Evolutionary conservation across 768 basidiomycete genomes (phyloP), one percentile per base, ranked within the genome.

Genomic region (Termitomyces sp.): DNA sequence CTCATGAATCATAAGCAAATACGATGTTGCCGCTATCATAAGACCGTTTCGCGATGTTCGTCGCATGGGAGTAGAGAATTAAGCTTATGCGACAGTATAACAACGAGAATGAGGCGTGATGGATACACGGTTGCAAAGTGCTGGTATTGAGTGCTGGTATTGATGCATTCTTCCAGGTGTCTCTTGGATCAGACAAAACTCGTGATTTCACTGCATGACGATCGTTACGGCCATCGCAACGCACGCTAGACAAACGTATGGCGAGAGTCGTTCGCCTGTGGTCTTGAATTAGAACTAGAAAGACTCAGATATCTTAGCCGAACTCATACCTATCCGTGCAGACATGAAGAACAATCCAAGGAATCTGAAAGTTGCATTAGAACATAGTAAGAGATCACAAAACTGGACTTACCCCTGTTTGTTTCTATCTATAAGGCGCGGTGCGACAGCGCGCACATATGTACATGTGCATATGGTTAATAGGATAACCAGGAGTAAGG

Each of bases 391-490:
- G 4, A 11, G 14, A 32, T 14, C 32, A 27, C 23, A 42, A 12
- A 35, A n/a, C 31, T n/a, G 34, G 5, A 66, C 82, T 62, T 64
- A 96, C 96, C 97, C 96, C 72, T 93, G 82, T 73, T 95, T 94
- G 71, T 98, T 98, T 62, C 90, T 79, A 71, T 99, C 97, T 12
- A 98, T 81, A 5, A 98, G 77, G 25, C 92, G 82, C 11, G 97
- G 97, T 3, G 92, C 87, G 16, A 95, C 87, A 0, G 92, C 87
- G 44, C 97, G 86, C 14, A 95, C 82, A 72, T 98, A 99, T 4
- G 96, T 95, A 77, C 92, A 98, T 57, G 97, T 98, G 77, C 97
- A 99, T 58, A 98, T 94, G 70, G 91, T 79, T 48, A 99, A 81
- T 9, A 98, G 82, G 62, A 98, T 87, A 69, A 96, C 94, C 66